A percentile compares a stretch with the other conserved stretches of the same genome.
Conservation (phyloP, 202 grass and related monocot genomes). For the Panicum hallii region DNA sequence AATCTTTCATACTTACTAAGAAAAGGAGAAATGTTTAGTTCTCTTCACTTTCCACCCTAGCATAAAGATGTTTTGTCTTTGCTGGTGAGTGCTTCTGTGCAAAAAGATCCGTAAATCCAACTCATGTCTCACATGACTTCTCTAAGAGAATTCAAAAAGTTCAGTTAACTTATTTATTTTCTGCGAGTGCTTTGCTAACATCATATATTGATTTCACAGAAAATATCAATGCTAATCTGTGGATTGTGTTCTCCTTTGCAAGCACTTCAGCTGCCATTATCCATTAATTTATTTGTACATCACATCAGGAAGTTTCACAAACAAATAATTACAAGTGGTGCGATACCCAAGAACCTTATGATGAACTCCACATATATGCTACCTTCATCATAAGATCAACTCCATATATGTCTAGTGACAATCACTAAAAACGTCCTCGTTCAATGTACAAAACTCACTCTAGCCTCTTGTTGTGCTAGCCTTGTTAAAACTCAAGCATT, state of each 20-base stretch:
- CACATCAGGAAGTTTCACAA: constrained; percentile 4
- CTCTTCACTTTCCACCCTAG: constrained; percentile 5
- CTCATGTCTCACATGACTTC: constrained; percentile 4
- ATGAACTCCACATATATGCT: background rate
- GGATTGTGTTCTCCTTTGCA: constrained; percentile 14
- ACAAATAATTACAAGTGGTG: constrained; percentile 14
- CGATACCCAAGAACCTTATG: constrained; percentile 17
- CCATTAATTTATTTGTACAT: constrained; percentile 26
- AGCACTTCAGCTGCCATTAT: constrained; percentile 13
- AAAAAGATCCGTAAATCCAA: constrained; percentile 11
- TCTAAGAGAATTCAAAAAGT: constrained; percentile 3
- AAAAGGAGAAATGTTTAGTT: background rate
- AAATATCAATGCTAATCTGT: constrained; percentile 7
- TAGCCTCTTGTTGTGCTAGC: background rate
- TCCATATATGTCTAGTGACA: constrained; percentile 7
- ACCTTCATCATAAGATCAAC: constrained; percentile 31
- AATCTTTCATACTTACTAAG: background rate
- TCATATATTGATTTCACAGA: constrained; percentile 12
- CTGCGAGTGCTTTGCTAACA: background rate
- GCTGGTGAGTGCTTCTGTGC: background rate
- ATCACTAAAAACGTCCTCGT: background rate
- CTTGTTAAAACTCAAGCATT: background rate
- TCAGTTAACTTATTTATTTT: background rate
- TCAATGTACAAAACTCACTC: constrained; percentile 33
- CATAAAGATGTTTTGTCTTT: constrained; percentile 2